phyloP scores from a whole-genome alignment of 1,284 basidiomycete species.

The Austropuccinia psidii region DNA sequence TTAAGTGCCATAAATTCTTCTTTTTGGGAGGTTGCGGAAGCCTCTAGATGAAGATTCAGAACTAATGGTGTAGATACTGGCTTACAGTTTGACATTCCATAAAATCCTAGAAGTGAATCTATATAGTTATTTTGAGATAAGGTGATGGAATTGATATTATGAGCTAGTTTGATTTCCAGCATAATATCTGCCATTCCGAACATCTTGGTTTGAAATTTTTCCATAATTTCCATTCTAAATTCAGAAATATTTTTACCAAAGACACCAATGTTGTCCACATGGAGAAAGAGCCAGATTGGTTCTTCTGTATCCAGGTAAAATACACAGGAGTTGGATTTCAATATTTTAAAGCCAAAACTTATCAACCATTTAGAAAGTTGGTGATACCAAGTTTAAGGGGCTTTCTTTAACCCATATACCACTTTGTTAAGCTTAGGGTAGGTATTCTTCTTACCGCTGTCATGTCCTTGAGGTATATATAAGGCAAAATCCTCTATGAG shows the following conservation, averaged over 20 bases:
- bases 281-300: not conserved
- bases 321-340: not conserved
- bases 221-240: too few relatives aligned
- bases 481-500: not conserved
- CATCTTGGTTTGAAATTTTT: too few relatives aligned
- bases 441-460: not conserved
- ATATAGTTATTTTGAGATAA: too few relatives aligned
- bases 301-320: not conserved
- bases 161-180: too few relatives aligned
- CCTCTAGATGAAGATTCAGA: too few relatives aligned
- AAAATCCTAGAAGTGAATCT: too few relatives aligned
- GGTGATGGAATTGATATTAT: too few relatives aligned
- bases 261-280: not conserved
- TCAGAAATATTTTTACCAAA: not conserved
- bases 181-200: too few relatives aligned
- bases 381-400: not conserved
- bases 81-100: too few relatives aligned
- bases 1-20: not conserved
- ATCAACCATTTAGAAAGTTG: not conserved
- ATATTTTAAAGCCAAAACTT: not conserved
- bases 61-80: too few relatives aligned
- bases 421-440: not conserved
- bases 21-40: not conserved
- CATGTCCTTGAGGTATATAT: not conserved
- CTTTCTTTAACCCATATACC: not conserved